Conservation (phyloP, 2,329 filamentous ascomycete species). For the Pseudogymnoascus sp. region DNA sequence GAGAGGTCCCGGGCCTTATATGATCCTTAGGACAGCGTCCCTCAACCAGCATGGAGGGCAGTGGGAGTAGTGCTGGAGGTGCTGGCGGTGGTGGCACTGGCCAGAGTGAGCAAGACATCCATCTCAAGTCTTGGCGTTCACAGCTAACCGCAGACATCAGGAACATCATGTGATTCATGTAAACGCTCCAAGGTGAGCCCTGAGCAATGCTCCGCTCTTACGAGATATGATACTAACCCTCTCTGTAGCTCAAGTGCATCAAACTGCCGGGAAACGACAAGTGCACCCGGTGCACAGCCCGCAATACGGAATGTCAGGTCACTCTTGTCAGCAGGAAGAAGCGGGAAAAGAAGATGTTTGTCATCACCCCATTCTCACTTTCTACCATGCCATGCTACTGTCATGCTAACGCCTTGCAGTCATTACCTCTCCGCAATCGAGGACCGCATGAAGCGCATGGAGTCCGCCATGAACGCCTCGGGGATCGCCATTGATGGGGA, state of each 20-base stretch:
- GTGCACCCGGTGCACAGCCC: slow-evolving; percentile 17
- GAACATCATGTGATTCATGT: slow-evolving; percentile 22
- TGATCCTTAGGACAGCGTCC: background rate
- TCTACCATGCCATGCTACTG: background rate
- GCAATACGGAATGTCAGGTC: slow-evolving; percentile 18
- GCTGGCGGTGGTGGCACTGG: background rate
- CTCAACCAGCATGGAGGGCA: background rate
- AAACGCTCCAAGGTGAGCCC: slow-evolving; percentile 20
- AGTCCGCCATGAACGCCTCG: slow-evolving; percentile 17
- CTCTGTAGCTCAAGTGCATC: slow-evolving; percentile 15
- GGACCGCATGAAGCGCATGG: slow-evolving; percentile 21
- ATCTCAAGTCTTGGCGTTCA: slow-evolving; percentile 1
- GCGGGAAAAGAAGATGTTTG: slow-evolving; percentile 18
- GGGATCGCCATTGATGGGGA: slow-evolving; percentile 7
- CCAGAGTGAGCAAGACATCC: background rate
- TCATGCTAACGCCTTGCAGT: background rate
- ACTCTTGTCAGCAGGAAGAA: slow-evolving; percentile 21
- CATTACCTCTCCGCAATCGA: slow-evolving; percentile 18
- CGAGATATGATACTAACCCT: background rate
- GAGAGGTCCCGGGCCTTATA: background rate
- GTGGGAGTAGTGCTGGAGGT: slow-evolving; percentile 1
- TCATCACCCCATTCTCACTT: background rate
- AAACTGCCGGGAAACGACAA: slow-evolving; percentile 17
- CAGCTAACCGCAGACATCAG: background rate
- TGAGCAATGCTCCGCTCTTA: background rate